Evolutionary conservation across 371 early-diverging fungal species (phyloP).

Genomic region (Gilbertella persicaria): DNA sequence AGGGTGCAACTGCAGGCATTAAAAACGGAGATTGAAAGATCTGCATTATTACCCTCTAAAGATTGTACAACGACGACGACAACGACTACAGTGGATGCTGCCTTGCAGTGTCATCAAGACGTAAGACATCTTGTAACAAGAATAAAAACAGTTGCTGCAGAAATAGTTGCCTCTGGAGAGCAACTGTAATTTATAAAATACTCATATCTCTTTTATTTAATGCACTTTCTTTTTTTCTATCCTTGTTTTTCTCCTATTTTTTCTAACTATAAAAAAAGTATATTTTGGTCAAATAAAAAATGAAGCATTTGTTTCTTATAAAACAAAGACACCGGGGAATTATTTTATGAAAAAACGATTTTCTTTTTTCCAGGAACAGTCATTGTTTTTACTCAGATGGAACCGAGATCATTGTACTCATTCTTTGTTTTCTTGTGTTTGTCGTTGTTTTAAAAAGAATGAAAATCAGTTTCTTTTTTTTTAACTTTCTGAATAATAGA

Average conservation of each 20-base stretch:
- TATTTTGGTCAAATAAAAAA: too few relatives aligned
- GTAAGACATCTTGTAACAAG: constrained; percentile 39
- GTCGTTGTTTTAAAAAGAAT: too few relatives aligned
- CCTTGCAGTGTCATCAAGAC: constrained; percentile 40
- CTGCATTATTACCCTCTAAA: constrained; percentile 23
- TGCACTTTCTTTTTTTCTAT: not conserved
- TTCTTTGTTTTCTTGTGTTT: too few relatives aligned
- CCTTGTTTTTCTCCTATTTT: constrained; percentile 1
- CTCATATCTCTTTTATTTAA: constrained; percentile 1
- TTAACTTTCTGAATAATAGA: too few relatives aligned
- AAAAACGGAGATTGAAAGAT: constrained; percentile 21
- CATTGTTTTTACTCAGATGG: too few relatives aligned
- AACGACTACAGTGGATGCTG: constrained; percentile 4
- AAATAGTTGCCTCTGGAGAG: constrained; percentile 25
- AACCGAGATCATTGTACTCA: too few relatives aligned
- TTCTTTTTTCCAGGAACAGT: too few relatives aligned
- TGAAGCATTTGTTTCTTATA: too few relatives aligned
- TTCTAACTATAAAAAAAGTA: too few relatives aligned
- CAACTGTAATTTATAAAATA: not conserved
- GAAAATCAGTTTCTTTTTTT: too few relatives aligned
- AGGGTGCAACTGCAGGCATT: constrained; percentile 29
- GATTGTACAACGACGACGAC: constrained; percentile 14
- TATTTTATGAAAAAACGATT: too few relatives aligned
- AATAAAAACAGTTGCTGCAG: constrained; percentile 41
- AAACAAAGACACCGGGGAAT: too few relatives aligned